A percentile compares a stretch with the other conserved stretches of the same genome.
Evolutionary conservation across 148 eudicot species (phyloP).

Genomic region (Diospyros kaki): DNA sequence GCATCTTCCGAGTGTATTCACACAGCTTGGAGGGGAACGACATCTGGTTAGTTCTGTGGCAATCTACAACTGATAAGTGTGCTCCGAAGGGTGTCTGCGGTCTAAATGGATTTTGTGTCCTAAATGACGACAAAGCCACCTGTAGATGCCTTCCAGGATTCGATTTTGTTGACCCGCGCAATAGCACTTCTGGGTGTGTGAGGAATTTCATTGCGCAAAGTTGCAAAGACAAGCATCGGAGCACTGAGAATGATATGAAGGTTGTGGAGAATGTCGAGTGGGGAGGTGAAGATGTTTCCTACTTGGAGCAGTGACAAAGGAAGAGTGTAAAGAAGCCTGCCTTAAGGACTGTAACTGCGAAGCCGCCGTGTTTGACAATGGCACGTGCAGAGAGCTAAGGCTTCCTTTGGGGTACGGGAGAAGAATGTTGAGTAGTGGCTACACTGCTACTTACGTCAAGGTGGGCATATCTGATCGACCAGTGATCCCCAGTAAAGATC

Average conservation of each 20-base stretch:
- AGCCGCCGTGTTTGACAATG: slow-evolving; percentile 10
- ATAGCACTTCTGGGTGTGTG: not conserved
- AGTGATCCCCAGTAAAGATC: too few species aligned
- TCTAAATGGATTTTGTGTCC: slow-evolving; percentile 3
- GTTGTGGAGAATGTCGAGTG: not conserved
- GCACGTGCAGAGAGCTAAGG: slow-evolving; percentile 16
- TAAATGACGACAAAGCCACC: not conserved
- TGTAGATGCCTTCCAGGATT: slow-evolving; percentile 16
- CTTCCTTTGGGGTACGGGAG: slow-evolving; percentile 28
- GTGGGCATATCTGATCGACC: too few species aligned
- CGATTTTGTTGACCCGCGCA: not conserved
- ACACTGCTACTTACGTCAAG: too few species aligned
- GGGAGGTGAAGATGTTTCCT: not conserved
- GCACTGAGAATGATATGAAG: not conserved
- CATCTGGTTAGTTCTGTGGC: not conserved
- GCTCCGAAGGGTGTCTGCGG: slow-evolving; percentile 4
- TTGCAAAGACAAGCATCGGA: not conserved
- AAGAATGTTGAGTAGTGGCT: not conserved
- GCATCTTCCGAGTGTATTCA: slow-evolving; percentile 21
- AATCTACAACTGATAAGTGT: not conserved
- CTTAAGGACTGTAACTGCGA: slow-evolving; percentile 30
- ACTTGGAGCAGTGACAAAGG: not conserved
- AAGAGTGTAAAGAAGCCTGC: slow-evolving; percentile 19
- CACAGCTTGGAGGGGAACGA: not conserved
- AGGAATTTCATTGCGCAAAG: not conserved